Base-by-base conservation (phyloP, 2,329 filamentous ascomycete genomes). In the Trichophyton mentagrophytes region DNA sequence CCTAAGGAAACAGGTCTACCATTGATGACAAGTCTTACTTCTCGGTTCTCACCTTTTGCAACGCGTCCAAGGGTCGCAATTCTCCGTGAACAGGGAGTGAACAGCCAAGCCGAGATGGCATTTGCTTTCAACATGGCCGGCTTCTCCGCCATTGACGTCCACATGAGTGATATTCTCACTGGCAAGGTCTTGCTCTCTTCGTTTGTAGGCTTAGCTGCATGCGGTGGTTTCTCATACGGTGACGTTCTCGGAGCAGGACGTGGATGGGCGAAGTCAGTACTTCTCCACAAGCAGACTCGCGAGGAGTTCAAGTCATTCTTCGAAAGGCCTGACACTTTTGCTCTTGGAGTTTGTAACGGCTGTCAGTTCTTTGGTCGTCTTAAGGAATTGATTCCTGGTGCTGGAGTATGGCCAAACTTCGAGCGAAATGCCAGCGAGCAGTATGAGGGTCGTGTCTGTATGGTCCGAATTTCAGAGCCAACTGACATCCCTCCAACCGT, bases 61-160 rank as follows among this genome's bases (percentile, higher is more conserved):
- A 81, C 74, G 47, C 84, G 82, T 69, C 88, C 88, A 1, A 84
- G 85, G 36, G 91, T 99, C 25, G 93, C 93, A 49, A 95, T 99
- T 67, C 84, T 99, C 22, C 83, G 93, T 70, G 93, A 97, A 74
- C 90, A 96, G 73, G 93, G 93, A 72, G 89, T 96, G 66, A 97
- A 99, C 76, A 89, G 91, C 47, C 85, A 96, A 68, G 86, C 90
- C n/a, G 93, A 99, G 74, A 95, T 99, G 89, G 93, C 93, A 0
- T 97, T 95, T 70, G 90, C 91, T 57, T 97, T 97, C 80, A 85
- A 87, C 65, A 85, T 85, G 40, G 92, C 93, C 49, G 92, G 92
- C 42, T 97, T 97, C 77, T 86, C 90, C 57, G 85, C 91, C 13
- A 83, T 97, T 55, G 92, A 99, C 70, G 87, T 97, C 1, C 92